Evolutionary conservation across 2,329 filamentous ascomycete genomes (phyloP).

Genomic region (Huntiella abstrusa): DNA sequence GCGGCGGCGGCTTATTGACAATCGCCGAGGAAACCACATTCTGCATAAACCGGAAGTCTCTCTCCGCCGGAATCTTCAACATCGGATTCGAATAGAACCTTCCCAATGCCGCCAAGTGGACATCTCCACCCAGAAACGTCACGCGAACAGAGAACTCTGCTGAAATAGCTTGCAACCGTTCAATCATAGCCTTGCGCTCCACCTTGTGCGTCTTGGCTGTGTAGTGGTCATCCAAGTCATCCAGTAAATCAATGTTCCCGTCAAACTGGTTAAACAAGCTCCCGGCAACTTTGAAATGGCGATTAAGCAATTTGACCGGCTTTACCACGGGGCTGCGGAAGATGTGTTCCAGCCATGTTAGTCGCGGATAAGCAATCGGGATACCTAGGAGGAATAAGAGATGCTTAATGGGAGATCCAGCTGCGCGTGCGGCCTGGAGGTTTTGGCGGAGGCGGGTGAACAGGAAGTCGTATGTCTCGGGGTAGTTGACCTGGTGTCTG

Average conservation of each 20-base stretch:
- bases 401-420: slow-evolving; percentile 66
- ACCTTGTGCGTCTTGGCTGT: slow-evolving; percentile 80
- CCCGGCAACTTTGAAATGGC: slow-evolving; percentile 70
- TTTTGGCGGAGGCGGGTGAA: slow-evolving; percentile 61
- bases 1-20: slow-evolving; percentile 81
- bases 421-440: slow-evolving; percentile 45
- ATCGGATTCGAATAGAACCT: slow-evolving; percentile 87
- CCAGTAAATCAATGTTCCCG: slow-evolving; percentile 77
- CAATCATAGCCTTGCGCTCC: slow-evolving; percentile 61
- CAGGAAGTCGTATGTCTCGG: slow-evolving; percentile 70
- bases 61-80: slow-evolving; percentile 54
- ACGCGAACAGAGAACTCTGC: slow-evolving; percentile 75
- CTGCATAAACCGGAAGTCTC: slow-evolving; percentile 84
- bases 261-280: slow-evolving; percentile 88
- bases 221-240: slow-evolving; percentile 92
- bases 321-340: slow-evolving; percentile 72
- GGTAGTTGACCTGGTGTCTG: slow-evolving; percentile 84
- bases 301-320: slow-evolving; percentile 75
- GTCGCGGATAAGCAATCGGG: slow-evolving; percentile 69
- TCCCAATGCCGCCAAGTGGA: slow-evolving; percentile 78
- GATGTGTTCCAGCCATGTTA: slow-evolving; percentile 95
- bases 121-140: slow-evolving; percentile 85
- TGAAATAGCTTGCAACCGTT: slow-evolving; percentile 66
- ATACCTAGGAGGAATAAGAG: slow-evolving; percentile 76
- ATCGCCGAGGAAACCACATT: slow-evolving; percentile 92